A percentile compares a stretch with the other conserved stretches of the same genome.
phyloP scores from a whole-genome alignment of 805 yeast species.

The Metschnikowia reukaufii region DNA sequence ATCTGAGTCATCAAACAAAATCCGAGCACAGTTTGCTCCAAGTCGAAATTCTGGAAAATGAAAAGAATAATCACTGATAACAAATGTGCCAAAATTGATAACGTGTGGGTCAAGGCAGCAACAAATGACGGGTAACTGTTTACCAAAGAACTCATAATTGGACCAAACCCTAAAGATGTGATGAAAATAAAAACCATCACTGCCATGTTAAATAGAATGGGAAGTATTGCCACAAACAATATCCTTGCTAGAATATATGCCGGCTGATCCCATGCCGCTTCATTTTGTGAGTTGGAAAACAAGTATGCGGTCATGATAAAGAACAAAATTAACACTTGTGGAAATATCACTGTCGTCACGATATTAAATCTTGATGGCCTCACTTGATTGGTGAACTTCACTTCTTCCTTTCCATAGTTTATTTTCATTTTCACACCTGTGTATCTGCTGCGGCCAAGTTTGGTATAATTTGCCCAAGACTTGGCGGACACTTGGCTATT shows the following conservation, averaged over 20 bases:
- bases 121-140: conserved; percentile 49
- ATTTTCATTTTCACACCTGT: conserved; percentile 17
- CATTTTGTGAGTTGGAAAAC: conserved; percentile 56
- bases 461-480: conserved; percentile 18
- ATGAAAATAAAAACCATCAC: conserved; percentile 42
- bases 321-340: conserved; percentile 35
- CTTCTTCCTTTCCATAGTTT: conserved; percentile 32
- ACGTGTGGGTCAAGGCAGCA: conserved; percentile 38
- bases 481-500: conserved; percentile 4
- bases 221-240: conserved; percentile 45
- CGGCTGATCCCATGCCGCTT: conserved; percentile 33
- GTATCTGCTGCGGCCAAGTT: conserved; percentile 15
- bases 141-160: conserved; percentile 45
- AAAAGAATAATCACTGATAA: conserved; percentile 58
- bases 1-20: conserved; percentile 53
- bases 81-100: conserved; percentile 45
- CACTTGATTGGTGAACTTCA: conserved; percentile 43
- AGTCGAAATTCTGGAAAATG: conserved; percentile 66
- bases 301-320: conserved; percentile 48
- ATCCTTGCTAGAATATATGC: conserved; percentile 46
- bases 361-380: conserved; percentile 50
- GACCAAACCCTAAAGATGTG: conserved; percentile 51
- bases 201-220: conserved; percentile 45
- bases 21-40: conserved; percentile 60
- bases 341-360: conserved; percentile 40